Percentiles rank a stretch among this genome's conserved stretches.
Evolutionary conservation across 2,329 filamentous ascomycete species (phyloP).

Genomic region (Beauveria australis): DNA sequence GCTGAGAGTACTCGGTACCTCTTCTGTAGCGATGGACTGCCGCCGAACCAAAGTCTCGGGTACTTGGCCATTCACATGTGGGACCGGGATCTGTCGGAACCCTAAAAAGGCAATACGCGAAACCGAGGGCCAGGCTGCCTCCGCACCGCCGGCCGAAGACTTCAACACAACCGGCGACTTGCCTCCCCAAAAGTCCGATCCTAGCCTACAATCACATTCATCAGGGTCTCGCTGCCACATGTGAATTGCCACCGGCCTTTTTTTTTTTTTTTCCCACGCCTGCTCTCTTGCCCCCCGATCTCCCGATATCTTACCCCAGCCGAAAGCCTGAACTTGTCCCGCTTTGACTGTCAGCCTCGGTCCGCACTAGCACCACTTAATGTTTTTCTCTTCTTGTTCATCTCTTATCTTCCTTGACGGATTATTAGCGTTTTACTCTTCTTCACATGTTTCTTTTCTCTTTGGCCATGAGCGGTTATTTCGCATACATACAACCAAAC

Average conservation of each 20-base stretch:
- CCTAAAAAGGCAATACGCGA: background rate
- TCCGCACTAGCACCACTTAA: background rate
- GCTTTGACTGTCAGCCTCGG: conserved; percentile 2
- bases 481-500: too few species aligned
- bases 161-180: background rate
- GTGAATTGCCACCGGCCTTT: background rate
- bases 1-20: background rate
- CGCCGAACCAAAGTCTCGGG: background rate
- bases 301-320: background rate
- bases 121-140: background rate
- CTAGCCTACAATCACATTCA: background rate
- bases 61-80: conserved; percentile 1
- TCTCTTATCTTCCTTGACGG: background rate
- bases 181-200: background rate
- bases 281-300: too few species aligned
- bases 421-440: background rate
- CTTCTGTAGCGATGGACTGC: background rate
- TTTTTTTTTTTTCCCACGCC: too few species aligned
- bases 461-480: background rate
- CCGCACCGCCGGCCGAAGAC: background rate
- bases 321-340: background rate
- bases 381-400: conserved; percentile 1
- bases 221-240: conserved; percentile 6
- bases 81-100: conserved; percentile 7
- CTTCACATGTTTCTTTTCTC: background rate